phyloP scores from a whole-genome alignment of 2,329 filamentous ascomycete species.

The Hypoxylon sp. region DNA sequence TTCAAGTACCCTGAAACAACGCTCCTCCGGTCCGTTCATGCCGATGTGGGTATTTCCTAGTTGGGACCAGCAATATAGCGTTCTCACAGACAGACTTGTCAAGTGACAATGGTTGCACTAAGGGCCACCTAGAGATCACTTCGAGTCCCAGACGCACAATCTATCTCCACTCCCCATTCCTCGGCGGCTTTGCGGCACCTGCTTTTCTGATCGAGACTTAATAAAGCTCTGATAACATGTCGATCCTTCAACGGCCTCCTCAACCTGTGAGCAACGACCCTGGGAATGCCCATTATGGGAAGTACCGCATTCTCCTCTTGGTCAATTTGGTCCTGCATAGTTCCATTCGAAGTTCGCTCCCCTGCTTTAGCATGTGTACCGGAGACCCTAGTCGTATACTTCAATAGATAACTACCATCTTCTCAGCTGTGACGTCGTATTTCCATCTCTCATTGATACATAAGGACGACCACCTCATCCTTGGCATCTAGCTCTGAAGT shows the following conservation, averaged over 20 bases:
- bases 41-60: conserved; percentile 58
- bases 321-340: conserved; percentile 44
- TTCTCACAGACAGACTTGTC: conserved; percentile 48
- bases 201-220: conserved; percentile 37
- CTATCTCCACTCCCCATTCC: conserved; percentile 40
- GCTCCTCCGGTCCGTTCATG: conserved; percentile 61
- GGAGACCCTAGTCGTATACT: conserved; percentile 22
- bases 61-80: conserved; percentile 52
- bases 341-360: conserved; percentile 20
- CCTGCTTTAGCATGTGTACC: conserved; percentile 34
- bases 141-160: conserved; percentile 35
- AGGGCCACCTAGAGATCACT: conserved; percentile 37
- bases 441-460: conserved; percentile 30
- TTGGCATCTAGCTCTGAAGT: conserved; percentile 27
- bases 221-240: conserved; percentile 44
- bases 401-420: conserved; percentile 32
- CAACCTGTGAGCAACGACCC: conserved; percentile 26
- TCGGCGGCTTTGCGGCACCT: conserved; percentile 45
- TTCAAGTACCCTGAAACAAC: conserved; percentile 47
- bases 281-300: conserved; percentile 28
- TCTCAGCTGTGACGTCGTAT: conserved; percentile 34
- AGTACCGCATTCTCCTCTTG: conserved; percentile 44
- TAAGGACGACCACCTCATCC: conserved; percentile 29
- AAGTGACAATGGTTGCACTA: conserved; percentile 53
- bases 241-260: conserved; percentile 42